Conservation (phyloP, 164 flowering plant species). For the Chimonanthus praecox region DNA sequence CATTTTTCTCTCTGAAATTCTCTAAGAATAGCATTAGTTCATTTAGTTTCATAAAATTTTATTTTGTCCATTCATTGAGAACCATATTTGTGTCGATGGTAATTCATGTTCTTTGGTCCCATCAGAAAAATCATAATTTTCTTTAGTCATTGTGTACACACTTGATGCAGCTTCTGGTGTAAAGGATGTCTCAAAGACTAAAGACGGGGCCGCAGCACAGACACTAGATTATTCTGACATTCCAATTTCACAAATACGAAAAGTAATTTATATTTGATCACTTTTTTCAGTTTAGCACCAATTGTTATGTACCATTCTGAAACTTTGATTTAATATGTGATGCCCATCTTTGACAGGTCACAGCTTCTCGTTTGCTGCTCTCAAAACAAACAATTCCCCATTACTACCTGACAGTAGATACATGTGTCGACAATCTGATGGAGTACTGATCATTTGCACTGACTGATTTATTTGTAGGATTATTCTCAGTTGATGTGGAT, state of each 20-base stretch:
- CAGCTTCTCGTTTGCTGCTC: slow-evolving; percentile 77
- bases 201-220: slow-evolving; percentile 14
- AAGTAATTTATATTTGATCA: slow-evolving; percentile 38
- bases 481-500: background rate
- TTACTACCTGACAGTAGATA: slow-evolving; percentile 85
- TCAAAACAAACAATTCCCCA: slow-evolving; percentile 98
- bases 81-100: too few species aligned
- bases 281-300: background rate
- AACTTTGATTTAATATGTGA: background rate
- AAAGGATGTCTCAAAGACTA: slow-evolving; percentile 46
- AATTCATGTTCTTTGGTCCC: background rate
- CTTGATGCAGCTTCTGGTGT: slow-evolving; percentile 52
- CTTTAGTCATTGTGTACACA: background rate
- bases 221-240: slow-evolving; percentile 64
- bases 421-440: slow-evolving; percentile 86
- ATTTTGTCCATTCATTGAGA: too few species aligned
- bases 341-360: slow-evolving; percentile 45
- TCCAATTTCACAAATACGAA: slow-evolving; percentile 87
- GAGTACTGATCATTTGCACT: slow-evolving; percentile 22
- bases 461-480: background rate
- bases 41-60: too few species aligned
- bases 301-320: background rate
- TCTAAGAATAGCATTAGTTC: too few species aligned
- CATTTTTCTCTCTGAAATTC: too few species aligned
- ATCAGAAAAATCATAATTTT: background rate